Percentiles rank a stretch among this genome's conserved stretches.
Conservation (phyloP, 352 stramenopile genomes). For the Globisporangium cylindrosporum region DNA sequence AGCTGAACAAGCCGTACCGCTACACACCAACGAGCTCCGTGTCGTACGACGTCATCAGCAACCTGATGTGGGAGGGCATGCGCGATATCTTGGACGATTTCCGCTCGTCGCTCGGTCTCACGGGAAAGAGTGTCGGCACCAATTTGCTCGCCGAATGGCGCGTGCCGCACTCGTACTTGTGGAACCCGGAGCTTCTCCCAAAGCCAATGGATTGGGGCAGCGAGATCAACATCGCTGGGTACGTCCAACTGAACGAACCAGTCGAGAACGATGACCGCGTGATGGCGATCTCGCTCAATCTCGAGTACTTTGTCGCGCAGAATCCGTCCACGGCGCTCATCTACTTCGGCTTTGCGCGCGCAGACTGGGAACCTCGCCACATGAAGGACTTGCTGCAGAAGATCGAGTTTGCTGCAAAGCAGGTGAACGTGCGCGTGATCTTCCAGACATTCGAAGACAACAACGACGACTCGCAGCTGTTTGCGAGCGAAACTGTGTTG, state of each 20-base stretch:
- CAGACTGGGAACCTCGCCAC: slow-evolving; percentile 39
- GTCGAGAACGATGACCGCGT: slow-evolving; percentile 15
- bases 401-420: slow-evolving; percentile 39
- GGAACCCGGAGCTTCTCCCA: slow-evolving; percentile 48
- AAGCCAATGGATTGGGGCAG: slow-evolving; percentile 64
- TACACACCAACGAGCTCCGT: slow-evolving; percentile 45
- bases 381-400: slow-evolving; percentile 39
- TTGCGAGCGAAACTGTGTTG: slow-evolving; percentile 37
- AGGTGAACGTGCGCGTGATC: slow-evolving; percentile 42
- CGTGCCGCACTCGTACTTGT: slow-evolving; percentile 72
- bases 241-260: slow-evolving; percentile 35
- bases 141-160: slow-evolving; percentile 53
- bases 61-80: slow-evolving; percentile 46
- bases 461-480: slow-evolving; percentile 21
- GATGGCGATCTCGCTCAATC: slow-evolving; percentile 10
- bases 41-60: slow-evolving; percentile 52
- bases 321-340: slow-evolving; percentile 30
- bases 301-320: slow-evolving; percentile 31
- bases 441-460: slow-evolving; percentile 51
- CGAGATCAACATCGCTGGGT: slow-evolving; percentile 57
- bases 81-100: slow-evolving; percentile 58
- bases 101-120: slow-evolving; percentile 44
- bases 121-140: slow-evolving; percentile 31
- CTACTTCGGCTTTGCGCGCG: slow-evolving; percentile 52
- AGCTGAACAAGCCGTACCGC: slow-evolving; percentile 41